Conservation (phyloP, 352 stramenopile genomes). For the Phytophthora chlamydospora region DNA sequence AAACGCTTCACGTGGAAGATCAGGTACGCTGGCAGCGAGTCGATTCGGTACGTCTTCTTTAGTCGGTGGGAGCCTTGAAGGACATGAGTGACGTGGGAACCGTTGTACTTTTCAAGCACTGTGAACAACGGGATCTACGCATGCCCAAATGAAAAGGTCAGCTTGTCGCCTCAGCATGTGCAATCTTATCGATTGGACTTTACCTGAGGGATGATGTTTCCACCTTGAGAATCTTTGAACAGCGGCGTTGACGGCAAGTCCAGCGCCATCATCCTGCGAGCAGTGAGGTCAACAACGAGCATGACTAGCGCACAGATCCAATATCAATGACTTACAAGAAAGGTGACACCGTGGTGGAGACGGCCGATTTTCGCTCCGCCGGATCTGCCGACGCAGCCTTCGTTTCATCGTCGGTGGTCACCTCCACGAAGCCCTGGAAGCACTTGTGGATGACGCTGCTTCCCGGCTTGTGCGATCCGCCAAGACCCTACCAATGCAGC, state of each 20-base stretch:
- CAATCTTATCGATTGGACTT: background rate
- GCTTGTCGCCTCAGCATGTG: background rate
- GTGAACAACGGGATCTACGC: slow-evolving; percentile 95
- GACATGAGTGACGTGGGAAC: slow-evolving; percentile 79
- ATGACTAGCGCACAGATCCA: background rate
- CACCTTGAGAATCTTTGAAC: slow-evolving; percentile 97
- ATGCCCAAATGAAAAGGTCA: slow-evolving; percentile 1
- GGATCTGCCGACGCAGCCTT: slow-evolving; percentile 37
- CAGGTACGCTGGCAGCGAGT: slow-evolving; percentile 93
- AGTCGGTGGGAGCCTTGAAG: slow-evolving; percentile 82
- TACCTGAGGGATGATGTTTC: slow-evolving; percentile 96
- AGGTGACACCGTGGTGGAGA: slow-evolving; percentile 55
- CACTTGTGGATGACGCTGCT: slow-evolving; percentile 96
- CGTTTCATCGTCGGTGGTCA: slow-evolving; percentile 85
- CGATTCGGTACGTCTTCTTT: slow-evolving; percentile 94
- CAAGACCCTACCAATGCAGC: slow-evolving; percentile 59
- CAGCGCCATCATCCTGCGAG: slow-evolving; percentile 93
- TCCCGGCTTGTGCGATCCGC: slow-evolving; percentile 80
- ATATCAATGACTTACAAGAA: slow-evolving; percentile 59
- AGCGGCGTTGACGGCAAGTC: slow-evolving; percentile 98
- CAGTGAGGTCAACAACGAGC: background rate
- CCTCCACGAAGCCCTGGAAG: slow-evolving; percentile 96
- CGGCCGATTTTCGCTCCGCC: slow-evolving; percentile 38
- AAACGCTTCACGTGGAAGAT: slow-evolving; percentile 98
- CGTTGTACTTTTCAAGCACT: slow-evolving; percentile 98